Percentiles rank a stretch among this genome's conserved stretches.
phyloP scores from a whole-genome alignment of 2,329 filamentous ascomycete species.

The Xylaria hypoxylon region DNA sequence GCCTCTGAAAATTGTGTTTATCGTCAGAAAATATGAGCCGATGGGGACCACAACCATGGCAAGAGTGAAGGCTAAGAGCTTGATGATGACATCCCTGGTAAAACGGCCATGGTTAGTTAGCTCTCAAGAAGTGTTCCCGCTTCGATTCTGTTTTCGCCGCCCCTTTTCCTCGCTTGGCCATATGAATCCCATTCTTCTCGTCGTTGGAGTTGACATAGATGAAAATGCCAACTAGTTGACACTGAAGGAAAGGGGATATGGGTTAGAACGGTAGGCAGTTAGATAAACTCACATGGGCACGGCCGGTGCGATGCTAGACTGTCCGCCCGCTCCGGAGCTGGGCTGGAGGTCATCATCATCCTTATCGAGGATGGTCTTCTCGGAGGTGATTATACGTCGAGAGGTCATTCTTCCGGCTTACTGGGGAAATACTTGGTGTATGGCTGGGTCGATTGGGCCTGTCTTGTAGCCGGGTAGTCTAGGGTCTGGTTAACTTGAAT shows the following conservation, averaged over 20 bases:
- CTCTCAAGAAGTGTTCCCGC: not conserved
- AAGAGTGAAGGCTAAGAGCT: slow-evolving; percentile 88
- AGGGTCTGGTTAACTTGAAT: not conserved
- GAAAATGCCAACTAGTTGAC: no score
- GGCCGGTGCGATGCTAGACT: slow-evolving; percentile 78
- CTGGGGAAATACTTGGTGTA: slow-evolving; percentile 2
- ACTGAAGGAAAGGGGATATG: not conserved
- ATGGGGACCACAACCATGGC: slow-evolving; percentile 92
- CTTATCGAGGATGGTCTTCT: slow-evolving; percentile 74
- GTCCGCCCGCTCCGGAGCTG: slow-evolving; percentile 56
- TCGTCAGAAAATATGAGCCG: slow-evolving; percentile 85
- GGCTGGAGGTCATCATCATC: slow-evolving; percentile 59
- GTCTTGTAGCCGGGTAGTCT: not conserved
- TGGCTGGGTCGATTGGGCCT: not conserved
- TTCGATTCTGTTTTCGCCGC: not conserved
- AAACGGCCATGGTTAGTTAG: slow-evolving; percentile 22
- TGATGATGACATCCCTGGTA: slow-evolving; percentile 82
- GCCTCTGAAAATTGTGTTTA: slow-evolving; percentile 84
- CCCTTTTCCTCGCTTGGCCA: not conserved
- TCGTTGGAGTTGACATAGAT: not conserved
- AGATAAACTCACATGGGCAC: slow-evolving; percentile 77
- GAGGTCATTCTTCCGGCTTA: slow-evolving; percentile 70
- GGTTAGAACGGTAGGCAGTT: not conserved
- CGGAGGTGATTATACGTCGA: slow-evolving; percentile 71
- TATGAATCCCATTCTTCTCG: not conserved